These are phyloP conservation scores for Triticum urartu DNA, from an alignment of 176 grass and related monocot genomes.

Conservation along the genomic window DNA sequence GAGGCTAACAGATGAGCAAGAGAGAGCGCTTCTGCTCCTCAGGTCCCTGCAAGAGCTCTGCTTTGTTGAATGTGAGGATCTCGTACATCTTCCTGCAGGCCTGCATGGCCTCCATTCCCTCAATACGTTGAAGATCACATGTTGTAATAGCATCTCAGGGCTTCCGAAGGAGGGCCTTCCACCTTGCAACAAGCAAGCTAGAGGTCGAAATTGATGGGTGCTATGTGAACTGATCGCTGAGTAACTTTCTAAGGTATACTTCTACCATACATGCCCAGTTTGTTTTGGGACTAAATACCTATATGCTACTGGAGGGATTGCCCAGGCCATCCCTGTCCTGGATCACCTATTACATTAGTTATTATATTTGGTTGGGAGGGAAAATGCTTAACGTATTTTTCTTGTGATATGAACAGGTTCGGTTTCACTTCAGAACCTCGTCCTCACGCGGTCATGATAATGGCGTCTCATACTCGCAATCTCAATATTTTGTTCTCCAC, in stretches of 20 bases:
- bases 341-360: too few relatives aligned
- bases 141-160: background rate
- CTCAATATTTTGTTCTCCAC: too few relatives aligned
- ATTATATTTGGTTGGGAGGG: too few relatives aligned
- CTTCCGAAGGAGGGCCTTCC: background rate
- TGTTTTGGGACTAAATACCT: too few relatives aligned
- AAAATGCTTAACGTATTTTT: too few relatives aligned
- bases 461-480: too few relatives aligned
- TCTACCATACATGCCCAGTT: too few relatives aligned
- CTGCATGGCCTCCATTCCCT: slow-evolving; percentile 11
- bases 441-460: too few relatives aligned
- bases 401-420: too few relatives aligned
- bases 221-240: too few relatives aligned
- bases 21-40: slow-evolving; percentile 24
- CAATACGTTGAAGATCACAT: background rate
- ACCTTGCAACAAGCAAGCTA: slow-evolving; percentile 15
- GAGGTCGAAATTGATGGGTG: background rate
- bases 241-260: too few relatives aligned
- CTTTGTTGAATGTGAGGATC: background rate
- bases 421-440: too few relatives aligned
- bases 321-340: background rate
- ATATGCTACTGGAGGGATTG: background rate
- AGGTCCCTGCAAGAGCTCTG: background rate
- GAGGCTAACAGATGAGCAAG: slow-evolving; percentile 20
- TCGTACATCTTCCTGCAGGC: background rate